Conservation (phyloP, 2,329 filamentous ascomycete species). For the Pyricularia grisea region DNA sequence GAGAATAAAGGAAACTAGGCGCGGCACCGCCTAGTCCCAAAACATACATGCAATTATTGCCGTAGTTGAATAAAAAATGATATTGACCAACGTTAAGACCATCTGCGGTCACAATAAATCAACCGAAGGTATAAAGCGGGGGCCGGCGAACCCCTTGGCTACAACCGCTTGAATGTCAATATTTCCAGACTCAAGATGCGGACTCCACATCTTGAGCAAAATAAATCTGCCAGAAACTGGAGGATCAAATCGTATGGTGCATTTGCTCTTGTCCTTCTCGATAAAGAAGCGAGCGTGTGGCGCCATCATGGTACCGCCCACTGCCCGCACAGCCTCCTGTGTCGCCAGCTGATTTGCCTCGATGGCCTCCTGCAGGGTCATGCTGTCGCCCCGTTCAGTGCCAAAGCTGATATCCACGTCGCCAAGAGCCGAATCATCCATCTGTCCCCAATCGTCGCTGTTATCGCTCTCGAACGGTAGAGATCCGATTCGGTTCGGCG, state of each 20-base stretch:
- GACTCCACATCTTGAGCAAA: constrained; percentile 83
- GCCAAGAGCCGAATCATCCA: constrained; percentile 7
- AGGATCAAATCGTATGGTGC: constrained; percentile 78
- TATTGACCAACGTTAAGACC: background rate
- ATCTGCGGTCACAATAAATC: constrained; percentile 42
- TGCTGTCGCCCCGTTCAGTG: constrained; percentile 13
- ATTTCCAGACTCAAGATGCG: constrained; percentile 56
- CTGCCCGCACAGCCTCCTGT: constrained; percentile 46
- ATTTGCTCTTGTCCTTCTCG: constrained; percentile 70
- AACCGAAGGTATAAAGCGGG: constrained; percentile 69
- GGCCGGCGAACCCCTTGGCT: constrained; percentile 75
- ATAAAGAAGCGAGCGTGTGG: constrained; percentile 81
- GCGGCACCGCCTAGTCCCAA: background rate
- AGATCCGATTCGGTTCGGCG: constrained; percentile 42
- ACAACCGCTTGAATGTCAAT: constrained; percentile 87
- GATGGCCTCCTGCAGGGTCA: constrained; percentile 26
- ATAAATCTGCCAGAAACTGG: constrained; percentile 76
- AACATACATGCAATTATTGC: background rate
- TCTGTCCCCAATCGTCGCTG: constrained; percentile 24
- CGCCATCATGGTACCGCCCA: constrained; percentile 51
- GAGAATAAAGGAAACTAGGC: background rate
- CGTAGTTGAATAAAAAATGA: background rate
- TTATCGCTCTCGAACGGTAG: constrained; percentile 44
- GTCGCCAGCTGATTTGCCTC: constrained; percentile 43
- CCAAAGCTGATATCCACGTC: background rate